These are phyloP conservation scores for Cladosporium sp. DNA, from an alignment of 2,329 filamentous ascomycete genomes.

Conservation along the genomic window DNA sequence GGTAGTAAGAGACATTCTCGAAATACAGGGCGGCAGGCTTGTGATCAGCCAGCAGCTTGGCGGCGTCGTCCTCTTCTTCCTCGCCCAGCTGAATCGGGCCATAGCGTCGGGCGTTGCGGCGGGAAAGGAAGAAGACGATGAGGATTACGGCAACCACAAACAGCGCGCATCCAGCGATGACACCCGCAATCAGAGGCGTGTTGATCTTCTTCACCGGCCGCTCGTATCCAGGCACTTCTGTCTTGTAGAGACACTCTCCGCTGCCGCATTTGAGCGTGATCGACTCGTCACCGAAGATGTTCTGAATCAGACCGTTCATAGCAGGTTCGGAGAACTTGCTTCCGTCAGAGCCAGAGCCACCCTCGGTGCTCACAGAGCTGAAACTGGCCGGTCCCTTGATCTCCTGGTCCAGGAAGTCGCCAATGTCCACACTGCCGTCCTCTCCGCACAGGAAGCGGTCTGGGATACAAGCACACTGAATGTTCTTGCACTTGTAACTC, in stretches of 20 bases:
- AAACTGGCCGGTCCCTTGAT: constrained; percentile 88
- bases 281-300: constrained; percentile 84
- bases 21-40: constrained; percentile 86
- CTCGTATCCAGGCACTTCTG: constrained; percentile 85
- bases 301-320: constrained; percentile 85
- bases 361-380: constrained; percentile 55
- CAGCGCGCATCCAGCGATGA: constrained; percentile 78
- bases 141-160: constrained; percentile 86
- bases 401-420: constrained; percentile 73
- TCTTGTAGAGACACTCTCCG: constrained; percentile 89
- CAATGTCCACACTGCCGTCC: constrained; percentile 83
- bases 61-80: constrained; percentile 77
- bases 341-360: constrained; percentile 55
- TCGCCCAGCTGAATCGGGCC: constrained; percentile 72
- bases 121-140: constrained; percentile 78
- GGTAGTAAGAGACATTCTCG: constrained; percentile 74
- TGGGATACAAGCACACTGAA: constrained; percentile 80
- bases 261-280: constrained; percentile 77
- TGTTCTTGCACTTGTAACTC: constrained; percentile 74
- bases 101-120: constrained; percentile 58
- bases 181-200: constrained; percentile 87
- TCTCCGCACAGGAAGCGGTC: constrained; percentile 93
- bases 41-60: constrained; percentile 83
- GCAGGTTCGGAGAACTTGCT: constrained; percentile 86
- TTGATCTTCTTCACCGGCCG: constrained; percentile 91